Conservation (phyloP, 1,139 yeast genomes). For the Geotrichum siamense region DNA sequence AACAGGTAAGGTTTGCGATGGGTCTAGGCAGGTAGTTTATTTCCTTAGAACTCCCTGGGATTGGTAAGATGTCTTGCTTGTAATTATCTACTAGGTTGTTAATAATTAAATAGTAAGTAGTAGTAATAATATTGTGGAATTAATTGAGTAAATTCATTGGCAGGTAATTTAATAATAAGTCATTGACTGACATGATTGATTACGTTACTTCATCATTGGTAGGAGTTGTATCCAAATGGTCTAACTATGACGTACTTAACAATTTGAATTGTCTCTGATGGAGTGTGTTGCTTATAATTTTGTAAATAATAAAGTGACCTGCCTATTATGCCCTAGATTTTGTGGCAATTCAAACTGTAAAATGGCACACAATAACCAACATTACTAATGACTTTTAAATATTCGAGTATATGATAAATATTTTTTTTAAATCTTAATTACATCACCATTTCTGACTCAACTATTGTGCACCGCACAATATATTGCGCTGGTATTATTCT, state of each 20-base stretch:
- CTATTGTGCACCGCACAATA: too few relatives aligned
- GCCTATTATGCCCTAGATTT: too few relatives aligned
- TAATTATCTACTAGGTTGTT: background rate
- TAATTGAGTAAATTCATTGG: slow-evolving; percentile 9
- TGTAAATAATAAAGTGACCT: slow-evolving; percentile 26
- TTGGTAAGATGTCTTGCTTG: background rate
- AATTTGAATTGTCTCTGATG: slow-evolving; percentile 13
- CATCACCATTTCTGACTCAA: too few relatives aligned
- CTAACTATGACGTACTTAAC: background rate
- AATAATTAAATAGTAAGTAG: slow-evolving; percentile 3
- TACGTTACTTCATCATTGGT: background rate
- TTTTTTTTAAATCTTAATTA: too few relatives aligned
- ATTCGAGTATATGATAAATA: too few relatives aligned
- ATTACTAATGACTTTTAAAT: too few relatives aligned
- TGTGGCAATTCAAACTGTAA: too few relatives aligned
- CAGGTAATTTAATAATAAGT: slow-evolving; percentile 7
- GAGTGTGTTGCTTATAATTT: slow-evolving; percentile 22
- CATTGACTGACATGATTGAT: slow-evolving; percentile 1
- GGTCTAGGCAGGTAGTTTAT: too few relatives aligned
- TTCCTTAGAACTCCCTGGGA: slow-evolving; percentile 3
- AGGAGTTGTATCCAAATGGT: background rate
- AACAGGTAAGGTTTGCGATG: too few relatives aligned
- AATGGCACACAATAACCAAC: too few relatives aligned
- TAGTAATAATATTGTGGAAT: slow-evolving; percentile 8
- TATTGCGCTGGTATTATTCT: too few relatives aligned